phyloP scores from a whole-genome alignment of 768 basidiomycete species.

The Gelatoporia subvermispora region DNA sequence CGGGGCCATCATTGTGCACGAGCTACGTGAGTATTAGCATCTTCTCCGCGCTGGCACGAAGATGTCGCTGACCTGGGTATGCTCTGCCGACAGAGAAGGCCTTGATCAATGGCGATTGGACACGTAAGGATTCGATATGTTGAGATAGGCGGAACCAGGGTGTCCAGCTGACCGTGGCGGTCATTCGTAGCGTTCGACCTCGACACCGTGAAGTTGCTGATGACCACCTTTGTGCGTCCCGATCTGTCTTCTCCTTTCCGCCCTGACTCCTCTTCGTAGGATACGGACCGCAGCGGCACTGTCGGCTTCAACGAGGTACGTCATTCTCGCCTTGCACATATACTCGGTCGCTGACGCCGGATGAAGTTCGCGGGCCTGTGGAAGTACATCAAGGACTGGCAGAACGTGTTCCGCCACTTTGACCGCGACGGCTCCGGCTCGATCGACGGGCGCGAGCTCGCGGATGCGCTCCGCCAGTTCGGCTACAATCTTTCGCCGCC shows the following conservation, averaged over 20 bases:
- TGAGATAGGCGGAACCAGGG: too few relatives aligned
- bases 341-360: too few relatives aligned
- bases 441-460: constrained; percentile 68
- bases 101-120: constrained; percentile 66
- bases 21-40: constrained; percentile 60
- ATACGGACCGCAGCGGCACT: constrained; percentile 70
- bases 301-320: constrained; percentile 75
- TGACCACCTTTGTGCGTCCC: constrained; percentile 71
- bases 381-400: constrained; percentile 89
- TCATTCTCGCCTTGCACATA: too few relatives aligned
- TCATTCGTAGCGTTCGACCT: constrained; percentile 73
- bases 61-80: too few relatives aligned
- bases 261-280: constrained; percentile 34
- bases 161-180: too few relatives aligned
- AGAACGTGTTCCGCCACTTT: constrained; percentile 77
- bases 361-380: constrained; percentile 68
- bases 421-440: constrained; percentile 80
- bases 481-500: constrained; percentile 72
- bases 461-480: constrained; percentile 66
- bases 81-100: constrained; percentile 37
- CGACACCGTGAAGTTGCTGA: constrained; percentile 82
- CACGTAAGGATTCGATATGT: constrained; percentile 56
- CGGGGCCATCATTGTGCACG: constrained; percentile 56
- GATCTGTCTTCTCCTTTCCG: neutral
- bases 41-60: constrained; percentile 33